Evolutionary conservation across 768 basidiomycete genomes (phyloP).

Genomic region (Rhodotorula babjevae): DNA sequence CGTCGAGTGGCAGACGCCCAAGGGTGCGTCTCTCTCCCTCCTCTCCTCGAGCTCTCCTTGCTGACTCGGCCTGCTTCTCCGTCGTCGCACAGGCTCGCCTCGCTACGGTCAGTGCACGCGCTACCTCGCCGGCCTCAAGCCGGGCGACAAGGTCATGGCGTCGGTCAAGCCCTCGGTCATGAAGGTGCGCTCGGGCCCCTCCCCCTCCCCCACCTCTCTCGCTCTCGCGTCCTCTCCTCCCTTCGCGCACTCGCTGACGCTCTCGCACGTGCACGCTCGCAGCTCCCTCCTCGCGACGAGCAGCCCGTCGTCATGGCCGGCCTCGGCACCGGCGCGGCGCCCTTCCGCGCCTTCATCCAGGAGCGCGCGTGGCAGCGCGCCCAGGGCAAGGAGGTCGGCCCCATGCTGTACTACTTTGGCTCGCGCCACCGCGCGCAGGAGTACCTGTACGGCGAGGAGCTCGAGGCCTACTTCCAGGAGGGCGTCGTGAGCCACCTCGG

Average conservation of each 20-base stretch:
- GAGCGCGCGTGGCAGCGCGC: constrained; percentile 77
- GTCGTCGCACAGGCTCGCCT: constrained; percentile 55
- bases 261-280: constrained; percentile 1
- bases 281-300: constrained; percentile 75
- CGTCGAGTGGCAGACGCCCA: constrained; percentile 84
- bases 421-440: constrained; percentile 92
- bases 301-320: constrained; percentile 99
- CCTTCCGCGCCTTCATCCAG: constrained; percentile 98
- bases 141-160: constrained; percentile 90
- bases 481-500: constrained; percentile 82
- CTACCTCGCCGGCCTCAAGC: constrained; percentile 75
- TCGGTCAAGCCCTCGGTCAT: constrained; percentile 98
- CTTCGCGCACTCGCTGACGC: neutral
- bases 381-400: constrained; percentile 76
- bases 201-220: neutral
- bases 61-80: constrained; percentile 7
- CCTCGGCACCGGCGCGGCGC: constrained; percentile 94
- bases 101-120: constrained; percentile 94
- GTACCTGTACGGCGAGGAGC: constrained; percentile 82
- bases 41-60: neutral
- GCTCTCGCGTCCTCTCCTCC: constrained; percentile 22
- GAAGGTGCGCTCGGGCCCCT: constrained; percentile 61
- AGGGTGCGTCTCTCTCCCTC: constrained; percentile 55
- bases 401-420: constrained; percentile 97
- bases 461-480: constrained; percentile 85